A percentile compares a stretch with the other conserved stretches of the same genome.
Conservation (phyloP, 192 early-diverging fungal species). For the Chytriomyces sp. region DNA sequence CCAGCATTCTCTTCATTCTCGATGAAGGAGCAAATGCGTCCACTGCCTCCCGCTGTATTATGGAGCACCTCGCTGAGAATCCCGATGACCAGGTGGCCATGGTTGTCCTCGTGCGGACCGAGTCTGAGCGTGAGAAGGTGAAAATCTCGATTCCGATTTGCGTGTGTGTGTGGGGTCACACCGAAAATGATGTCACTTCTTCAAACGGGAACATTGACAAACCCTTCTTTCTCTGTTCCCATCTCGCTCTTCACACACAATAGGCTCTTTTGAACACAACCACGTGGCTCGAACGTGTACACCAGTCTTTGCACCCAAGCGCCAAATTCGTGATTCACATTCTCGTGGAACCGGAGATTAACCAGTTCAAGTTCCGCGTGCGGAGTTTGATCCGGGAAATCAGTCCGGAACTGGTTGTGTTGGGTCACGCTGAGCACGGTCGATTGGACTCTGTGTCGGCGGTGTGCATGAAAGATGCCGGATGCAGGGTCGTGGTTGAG, state of each 20-base stretch:
- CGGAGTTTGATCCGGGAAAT: not conserved
- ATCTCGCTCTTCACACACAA: not conserved
- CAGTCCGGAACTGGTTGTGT: not conserved
- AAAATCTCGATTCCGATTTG: not conserved
- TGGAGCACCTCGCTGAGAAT: not conserved
- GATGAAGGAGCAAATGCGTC: not conserved
- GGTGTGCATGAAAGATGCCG: not conserved
- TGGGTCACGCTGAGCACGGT: not conserved
- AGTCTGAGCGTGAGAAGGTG: constrained; percentile 13
- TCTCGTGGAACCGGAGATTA: constrained; percentile 1
- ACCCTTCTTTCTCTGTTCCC: not conserved
- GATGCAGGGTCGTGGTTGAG: constrained; percentile 7
- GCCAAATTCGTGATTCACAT: constrained; percentile 7
- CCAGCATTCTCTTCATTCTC: constrained; percentile 10
- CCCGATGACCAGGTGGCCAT: constrained; percentile 6
- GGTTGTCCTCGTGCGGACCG: constrained; percentile 5
- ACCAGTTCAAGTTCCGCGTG: not conserved
- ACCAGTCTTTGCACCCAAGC: not conserved
- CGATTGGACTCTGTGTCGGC: not conserved
- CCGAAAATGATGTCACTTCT: too few relatives aligned
- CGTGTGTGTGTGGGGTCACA: not conserved
- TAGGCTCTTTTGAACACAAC: constrained; percentile 8
- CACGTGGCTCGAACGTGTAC: not conserved
- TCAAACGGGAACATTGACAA: too few relatives aligned
- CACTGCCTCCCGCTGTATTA: not conserved